Base-by-base conservation (phyloP, 2,329 filamentous ascomycete species). In the Hymenoscyphus infarciens region DNA sequence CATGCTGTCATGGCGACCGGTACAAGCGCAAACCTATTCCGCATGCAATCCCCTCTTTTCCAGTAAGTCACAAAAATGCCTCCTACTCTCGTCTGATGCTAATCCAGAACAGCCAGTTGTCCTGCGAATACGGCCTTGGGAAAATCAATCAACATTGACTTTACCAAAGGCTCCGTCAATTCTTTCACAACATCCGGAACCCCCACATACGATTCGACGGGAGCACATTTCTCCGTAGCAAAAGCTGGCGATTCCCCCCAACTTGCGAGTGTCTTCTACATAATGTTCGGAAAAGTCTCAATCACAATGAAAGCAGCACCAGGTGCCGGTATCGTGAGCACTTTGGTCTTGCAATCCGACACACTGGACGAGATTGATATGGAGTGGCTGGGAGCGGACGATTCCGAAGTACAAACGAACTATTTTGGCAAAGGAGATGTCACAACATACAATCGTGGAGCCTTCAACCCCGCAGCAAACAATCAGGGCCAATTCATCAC, bases 271-370 rank as follows among this genome's bases (percentile, higher is more conserved):
- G 86, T 95, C 72, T 98, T 96, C 85, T 98, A 97, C 82, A 97
- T 99, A 79, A 98, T 99, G 95, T 99, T 97, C 75, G 95, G 95
- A 69, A 90, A 88, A 67, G 90, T 97, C 73, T 90, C 96, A 68
- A 85, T 93, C 69, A 88, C 86, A 35, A 83, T 97, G 80, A 93
- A 94, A 77, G 87, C 91, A 29, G 92, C 95, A 10, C 88, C 92
- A 0, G 95, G 95, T 7, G 87, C 85, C 10, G 95, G 95, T 64
- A 97, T 99, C 71, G 93, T 99, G 68, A 97, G 91, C 76, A 95
- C 92, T 55, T 83, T 95, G 13, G 92, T 99, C 8, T 80, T 99
- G 67, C 88, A 96, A 77, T 97, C 93, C 15, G 94, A 98, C 75
- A 85, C 86, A 71, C 83, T 97, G 54, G 95, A 99, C 77, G 95